Base-by-base conservation (phyloP, 306 rosid genomes). In the Prunus mume region DNA sequence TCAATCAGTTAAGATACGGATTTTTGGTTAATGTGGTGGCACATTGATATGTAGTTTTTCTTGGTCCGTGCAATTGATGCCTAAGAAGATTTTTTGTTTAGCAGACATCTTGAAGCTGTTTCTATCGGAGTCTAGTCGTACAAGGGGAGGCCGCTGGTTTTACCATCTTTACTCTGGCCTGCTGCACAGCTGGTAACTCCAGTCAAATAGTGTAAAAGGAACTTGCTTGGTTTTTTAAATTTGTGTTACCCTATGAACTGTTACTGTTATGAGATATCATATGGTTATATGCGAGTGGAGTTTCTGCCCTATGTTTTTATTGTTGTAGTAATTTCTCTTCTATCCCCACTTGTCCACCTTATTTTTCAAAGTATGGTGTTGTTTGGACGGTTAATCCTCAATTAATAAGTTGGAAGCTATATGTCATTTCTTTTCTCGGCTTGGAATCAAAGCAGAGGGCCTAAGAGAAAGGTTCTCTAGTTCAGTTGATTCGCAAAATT, bases 231-330 rank as follows among this genome's bases (percentile, higher is more conserved):
- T 73, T 34, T 32, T 43, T 55, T 69, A 19, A 13, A 34, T 14
- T 20, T 72, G 28, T 50, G 51, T 18, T 69, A 30, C 45, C n/a
- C 67, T 7, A 28, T 9, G 43, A 46, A 17, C 13, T n/a, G 65
- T 34, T 43, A 38, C 6, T 71, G 51, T n/a, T 20, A 34, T 54
- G 63, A 62, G 45, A 10, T 28, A 28, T 51, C 63, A 18, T 18
- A 70, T 69, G 60, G 60, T 19, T 52, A 19, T 22, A 72, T 43
- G 68, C 68, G 58, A 72, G 76, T 43, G 43, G 20, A 57, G 67
- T 55, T 57, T 57, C 12, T 4, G 25, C 43, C 63, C 68, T 41
- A 9, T 3, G 10, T 9, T 3, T 17, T 46, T 56, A 3, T 27
- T 0, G 45, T 38, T 3, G 4, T 12, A 0, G 19, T 28, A 28